Conservation (phyloP, 441 rosid genomes). For the Omphalea diandra region DNA sequence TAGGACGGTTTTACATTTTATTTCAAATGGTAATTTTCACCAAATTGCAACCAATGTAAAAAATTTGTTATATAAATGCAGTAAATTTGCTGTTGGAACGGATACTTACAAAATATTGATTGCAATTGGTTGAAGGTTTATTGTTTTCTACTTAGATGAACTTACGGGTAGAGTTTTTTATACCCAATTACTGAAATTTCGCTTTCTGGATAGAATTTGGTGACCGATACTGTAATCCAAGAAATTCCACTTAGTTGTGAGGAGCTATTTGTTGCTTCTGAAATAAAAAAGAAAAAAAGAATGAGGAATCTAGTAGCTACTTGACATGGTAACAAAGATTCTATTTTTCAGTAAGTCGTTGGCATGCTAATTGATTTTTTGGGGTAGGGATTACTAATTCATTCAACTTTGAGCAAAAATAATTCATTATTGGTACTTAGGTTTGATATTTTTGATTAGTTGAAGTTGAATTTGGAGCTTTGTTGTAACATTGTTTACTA, state of each 20-base stretch:
- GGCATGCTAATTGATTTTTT: neutral
- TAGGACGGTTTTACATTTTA: neutral
- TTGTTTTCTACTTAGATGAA: neutral
- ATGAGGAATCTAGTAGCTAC: constrained; percentile 10
- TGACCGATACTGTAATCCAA: neutral
- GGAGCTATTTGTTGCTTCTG: neutral
- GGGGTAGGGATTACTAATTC: neutral
- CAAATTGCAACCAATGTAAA: neutral
- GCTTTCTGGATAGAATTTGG: neutral
- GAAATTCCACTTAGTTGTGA: neutral
- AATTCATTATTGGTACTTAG: neutral
- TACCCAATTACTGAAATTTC: constrained; percentile 5
- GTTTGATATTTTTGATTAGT: neutral
- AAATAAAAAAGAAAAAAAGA: neutral
- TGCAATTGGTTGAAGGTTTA: neutral
- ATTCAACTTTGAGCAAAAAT: no score
- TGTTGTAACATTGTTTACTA: neutral
- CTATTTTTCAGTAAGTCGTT: neutral
- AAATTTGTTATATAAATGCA: neutral
- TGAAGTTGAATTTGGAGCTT: neutral
- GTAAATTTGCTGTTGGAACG: neutral
- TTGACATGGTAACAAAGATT: constrained; percentile 12
- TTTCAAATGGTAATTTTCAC: neutral
- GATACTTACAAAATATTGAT: neutral
- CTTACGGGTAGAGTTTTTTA: neutral